These are phyloP conservation scores for Solanum piurae DNA, from an alignment of 257 asterid species.

Conservation along the genomic window DNA sequence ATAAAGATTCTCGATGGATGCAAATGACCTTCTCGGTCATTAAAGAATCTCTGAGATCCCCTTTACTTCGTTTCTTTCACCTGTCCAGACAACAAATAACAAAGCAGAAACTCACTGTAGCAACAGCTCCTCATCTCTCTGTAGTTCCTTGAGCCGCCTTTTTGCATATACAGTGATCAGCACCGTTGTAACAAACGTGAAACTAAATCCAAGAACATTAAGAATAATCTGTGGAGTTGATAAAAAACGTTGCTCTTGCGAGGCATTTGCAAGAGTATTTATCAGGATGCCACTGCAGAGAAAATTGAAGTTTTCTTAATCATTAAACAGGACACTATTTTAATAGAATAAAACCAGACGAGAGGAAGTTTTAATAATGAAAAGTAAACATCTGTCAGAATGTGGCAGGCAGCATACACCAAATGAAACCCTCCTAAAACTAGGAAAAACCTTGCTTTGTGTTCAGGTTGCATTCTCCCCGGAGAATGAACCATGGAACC, in stretches of 20 bases:
- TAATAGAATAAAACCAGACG: neutral
- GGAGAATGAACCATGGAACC: neutral
- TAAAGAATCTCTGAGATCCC: neutral
- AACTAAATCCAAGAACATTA: slow-evolving; percentile 51
- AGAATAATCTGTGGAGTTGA: slow-evolving; percentile 46
- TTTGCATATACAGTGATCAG: slow-evolving; percentile 56
- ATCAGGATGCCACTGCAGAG: slow-evolving; percentile 63
- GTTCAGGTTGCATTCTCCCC: neutral
- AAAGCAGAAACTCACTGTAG: slow-evolving; percentile 29
- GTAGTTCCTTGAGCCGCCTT: slow-evolving; percentile 55
- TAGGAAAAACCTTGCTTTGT: neutral
- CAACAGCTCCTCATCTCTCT: slow-evolving; percentile 49
- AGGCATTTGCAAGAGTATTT: slow-evolving; percentile 69
- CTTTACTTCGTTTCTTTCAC: neutral
- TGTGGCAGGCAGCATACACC: neutral
- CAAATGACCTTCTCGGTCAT: neutral
- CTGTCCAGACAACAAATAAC: neutral
- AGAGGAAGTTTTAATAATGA: neutral
- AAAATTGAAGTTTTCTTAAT: neutral
- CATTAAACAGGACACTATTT: neutral
- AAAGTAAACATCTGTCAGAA: neutral
- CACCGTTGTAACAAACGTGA: slow-evolving; percentile 46
- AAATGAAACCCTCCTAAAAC: neutral
- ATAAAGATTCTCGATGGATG: neutral
- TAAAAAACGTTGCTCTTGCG: slow-evolving; percentile 34